Base-by-base conservation (phyloP, 2,329 filamentous ascomycete genomes). In the Sporothrix schenckii region DNA sequence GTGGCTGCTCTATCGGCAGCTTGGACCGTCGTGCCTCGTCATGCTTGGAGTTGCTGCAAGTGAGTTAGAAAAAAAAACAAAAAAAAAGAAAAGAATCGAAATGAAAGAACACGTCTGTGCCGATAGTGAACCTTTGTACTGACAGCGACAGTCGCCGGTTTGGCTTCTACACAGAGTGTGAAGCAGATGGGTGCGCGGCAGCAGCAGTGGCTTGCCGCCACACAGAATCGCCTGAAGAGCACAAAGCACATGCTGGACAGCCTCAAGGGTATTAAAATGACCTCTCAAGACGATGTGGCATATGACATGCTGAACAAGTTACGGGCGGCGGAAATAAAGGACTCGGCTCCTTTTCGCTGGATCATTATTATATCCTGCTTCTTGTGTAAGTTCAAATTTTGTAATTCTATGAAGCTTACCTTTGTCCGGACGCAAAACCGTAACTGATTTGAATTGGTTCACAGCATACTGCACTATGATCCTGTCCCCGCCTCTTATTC, bases 191-290 rank as follows among this genome's bases (percentile, higher is more conserved):
- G 63, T 30, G 44, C 63, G 1, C 44, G 63, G 5, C 63, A 66
- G n/a, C 63, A 66, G n/a, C 16, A 66, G 30, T 66, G 63, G 63
- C 63, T 66, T 2, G 63, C 63, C 2, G 63, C 63, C 34, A 66
- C 63, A 41, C 63, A 66, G n/a, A 50, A 9, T 7, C 63, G 63
- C 4, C 63, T 66, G 1, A 66, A 66, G 63, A 50, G 63, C 44
- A 66, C 63, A 6, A 66, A 66, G 47, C 44, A 66, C 30, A 66
- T 66, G 63, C 63, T 66, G 14, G 63, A 66, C 63, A 66, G 63
- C 19, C 63, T 66, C 44, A 66, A 66, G 30, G 63, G 63, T 49
- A 66, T 66, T 30, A 66, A 66, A 13, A 66, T 66, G 63, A 66
- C 63, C 3, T 52, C 47, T 19, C 63, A 66, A 24, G 63, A 53